Evolutionary conservation across 2,329 filamentous ascomycete species (phyloP).

Genomic region (Fusarium sp.): DNA sequence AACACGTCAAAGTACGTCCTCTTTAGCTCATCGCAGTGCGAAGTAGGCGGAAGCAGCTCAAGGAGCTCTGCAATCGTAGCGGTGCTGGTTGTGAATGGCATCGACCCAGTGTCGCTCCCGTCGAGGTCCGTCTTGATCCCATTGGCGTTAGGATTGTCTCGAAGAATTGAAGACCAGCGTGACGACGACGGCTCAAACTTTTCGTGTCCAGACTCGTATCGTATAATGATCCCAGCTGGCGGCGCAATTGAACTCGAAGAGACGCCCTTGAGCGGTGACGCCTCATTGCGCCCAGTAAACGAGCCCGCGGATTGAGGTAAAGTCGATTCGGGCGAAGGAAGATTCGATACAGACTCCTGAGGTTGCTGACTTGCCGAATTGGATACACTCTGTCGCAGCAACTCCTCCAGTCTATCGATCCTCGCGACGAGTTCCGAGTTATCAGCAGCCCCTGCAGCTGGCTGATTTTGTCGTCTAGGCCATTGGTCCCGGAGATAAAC

Average conservation of each 20-base stretch:
- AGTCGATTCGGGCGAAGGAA: neutral
- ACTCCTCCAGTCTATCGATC: neutral
- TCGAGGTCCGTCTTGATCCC: neutral
- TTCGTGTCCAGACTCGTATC: conserved; percentile 18
- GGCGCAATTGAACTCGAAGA: neutral
- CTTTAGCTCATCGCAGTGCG: neutral
- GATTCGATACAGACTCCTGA: neutral
- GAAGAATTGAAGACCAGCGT: conserved; percentile 18
- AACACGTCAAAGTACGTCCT: neutral
- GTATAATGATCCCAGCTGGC: conserved; percentile 3
- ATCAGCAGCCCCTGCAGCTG: neutral
- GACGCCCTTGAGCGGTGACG: neutral
- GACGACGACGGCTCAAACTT: conserved; percentile 16
- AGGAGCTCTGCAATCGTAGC: neutral
- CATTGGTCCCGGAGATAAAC: conserved; percentile 25
- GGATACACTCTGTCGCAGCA: neutral
- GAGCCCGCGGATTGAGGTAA: neutral
- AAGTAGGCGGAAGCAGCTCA: neutral
- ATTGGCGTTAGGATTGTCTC: neutral
- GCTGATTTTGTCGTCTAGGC: neutral
- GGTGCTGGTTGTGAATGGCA: neutral
- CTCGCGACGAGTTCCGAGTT: neutral
- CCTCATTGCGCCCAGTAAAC: neutral
- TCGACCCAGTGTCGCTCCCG: neutral
- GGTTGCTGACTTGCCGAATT: neutral